A percentile compares a stretch with the other conserved stretches of the same genome.
phyloP scores from a whole-genome alignment of 352 stramenopile genomes.

The Globisporangium canariense region DNA sequence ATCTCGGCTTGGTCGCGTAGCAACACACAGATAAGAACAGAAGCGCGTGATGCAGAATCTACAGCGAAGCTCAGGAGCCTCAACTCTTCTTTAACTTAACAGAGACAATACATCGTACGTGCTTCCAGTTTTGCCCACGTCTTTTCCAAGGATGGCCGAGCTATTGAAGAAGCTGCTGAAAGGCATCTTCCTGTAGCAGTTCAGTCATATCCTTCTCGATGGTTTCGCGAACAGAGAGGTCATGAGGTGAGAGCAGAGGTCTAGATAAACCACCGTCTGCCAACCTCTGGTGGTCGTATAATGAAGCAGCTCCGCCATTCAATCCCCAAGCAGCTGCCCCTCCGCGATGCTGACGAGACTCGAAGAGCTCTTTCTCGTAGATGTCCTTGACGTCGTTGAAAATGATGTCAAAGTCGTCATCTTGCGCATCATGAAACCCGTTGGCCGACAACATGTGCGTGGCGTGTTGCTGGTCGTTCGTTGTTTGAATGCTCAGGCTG shows the following conservation, averaged over 20 bases:
- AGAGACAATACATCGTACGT: constrained; percentile 11
- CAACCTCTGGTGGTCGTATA: not conserved
- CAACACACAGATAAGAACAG: not conserved
- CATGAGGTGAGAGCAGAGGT: constrained; percentile 1
- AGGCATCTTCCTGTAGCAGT: constrained; percentile 24
- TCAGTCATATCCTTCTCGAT: constrained; percentile 37
- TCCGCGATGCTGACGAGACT: constrained; percentile 7
- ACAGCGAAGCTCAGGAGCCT: constrained; percentile 4
- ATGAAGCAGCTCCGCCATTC: constrained; percentile 14
- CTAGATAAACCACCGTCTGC: not conserved
- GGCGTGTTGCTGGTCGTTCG: not conserved
- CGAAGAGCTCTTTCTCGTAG: constrained; percentile 25
- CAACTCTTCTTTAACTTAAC: constrained; percentile 11
- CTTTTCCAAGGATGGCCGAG: not conserved
- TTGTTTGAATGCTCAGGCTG: not conserved
- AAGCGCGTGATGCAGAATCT: constrained; percentile 9
- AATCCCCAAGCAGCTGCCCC: not conserved
- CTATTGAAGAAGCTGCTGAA: constrained; percentile 9
- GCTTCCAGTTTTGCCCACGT: not conserved
- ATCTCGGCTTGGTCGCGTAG: constrained; percentile 5
- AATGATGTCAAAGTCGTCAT: constrained; percentile 18
- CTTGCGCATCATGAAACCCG: constrained; percentile 7
- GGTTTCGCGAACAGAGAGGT: constrained; percentile 29
- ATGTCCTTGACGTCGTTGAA: constrained; percentile 28
- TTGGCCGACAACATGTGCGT: not conserved